Conservation (phyloP, 768 basidiomycete species). For the Termitomyces sp. region DNA sequence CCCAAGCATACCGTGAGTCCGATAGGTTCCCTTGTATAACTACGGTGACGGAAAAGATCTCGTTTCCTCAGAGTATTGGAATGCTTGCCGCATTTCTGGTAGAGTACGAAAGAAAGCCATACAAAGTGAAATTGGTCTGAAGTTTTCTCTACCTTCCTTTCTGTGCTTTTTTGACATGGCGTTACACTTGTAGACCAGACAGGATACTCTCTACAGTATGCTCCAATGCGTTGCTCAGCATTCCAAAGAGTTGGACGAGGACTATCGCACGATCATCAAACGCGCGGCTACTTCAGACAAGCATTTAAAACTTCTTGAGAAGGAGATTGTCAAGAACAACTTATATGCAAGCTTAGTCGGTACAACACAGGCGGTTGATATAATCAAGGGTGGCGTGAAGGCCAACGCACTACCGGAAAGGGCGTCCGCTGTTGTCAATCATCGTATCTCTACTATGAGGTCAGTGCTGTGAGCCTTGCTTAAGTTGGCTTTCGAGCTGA, state of each 20-base stretch:
- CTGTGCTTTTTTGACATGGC: neutral
- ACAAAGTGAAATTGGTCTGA: constrained; percentile 42
- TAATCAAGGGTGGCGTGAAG: constrained; percentile 66
- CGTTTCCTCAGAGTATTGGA: constrained; percentile 58
- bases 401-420: constrained; percentile 77
- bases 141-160: neutral
- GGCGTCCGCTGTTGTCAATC: constrained; percentile 65
- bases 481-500: neutral
- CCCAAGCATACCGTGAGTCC: constrained; percentile 66
- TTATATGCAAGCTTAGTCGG: constrained; percentile 42
- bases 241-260: constrained; percentile 45
- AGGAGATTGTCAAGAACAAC: constrained; percentile 34
- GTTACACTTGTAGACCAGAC: constrained; percentile 35
- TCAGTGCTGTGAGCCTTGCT: constrained; percentile 13
- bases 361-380: constrained; percentile 76
- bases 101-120: constrained; percentile 64
- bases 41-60: neutral
- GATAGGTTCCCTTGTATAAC: neutral
- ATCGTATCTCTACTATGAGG: constrained; percentile 63
- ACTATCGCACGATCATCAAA: constrained; percentile 42
- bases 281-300: constrained; percentile 41
- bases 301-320: constrained; percentile 47
- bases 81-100: constrained; percentile 70
- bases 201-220: constrained; percentile 51
- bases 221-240: constrained; percentile 66